Evolutionary conservation across 2,329 filamentous ascomycete genomes (phyloP), one percentile per base, ranked within the genome.

Genomic region (Knufia petricola): DNA sequence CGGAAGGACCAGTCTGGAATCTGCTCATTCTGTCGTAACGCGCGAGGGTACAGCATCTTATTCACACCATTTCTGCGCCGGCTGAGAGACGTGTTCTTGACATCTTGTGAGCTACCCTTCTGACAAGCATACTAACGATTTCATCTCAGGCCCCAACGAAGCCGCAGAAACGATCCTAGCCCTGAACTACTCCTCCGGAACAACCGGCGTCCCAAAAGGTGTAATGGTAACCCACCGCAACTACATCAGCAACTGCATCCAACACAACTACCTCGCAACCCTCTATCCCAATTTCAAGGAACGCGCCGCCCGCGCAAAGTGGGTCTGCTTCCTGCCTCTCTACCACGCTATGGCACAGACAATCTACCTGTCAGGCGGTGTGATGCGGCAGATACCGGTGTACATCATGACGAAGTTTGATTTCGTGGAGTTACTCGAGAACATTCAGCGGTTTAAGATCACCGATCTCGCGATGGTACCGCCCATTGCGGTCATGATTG

Each of bases 341-440:
- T 89, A 85, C 59, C 84, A 87, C 61, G 81, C 81, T 10, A 82
- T 78, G 63, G 81, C 76, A 6, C 87, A 92, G 69, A 82, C 81
- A 3, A 78, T 79, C 55, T 87, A 81, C 61, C 74, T 82, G 59
- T 77, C 81, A 42, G 77, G 72, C 48, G 71, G 73, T 8, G 69
- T 78, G 1, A 73, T 74, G 40, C 63, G 75, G 37, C 69, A 72
- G n/a, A 67, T 80, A 1, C 82, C 82, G 1, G 77, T 86, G 12
- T 94, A 90, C 64, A 71, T 92, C 51, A 89, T 94, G 85, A 69
- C 77, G 2, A 76, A 77, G 49, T 94, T 89, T 63, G 81, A 90
- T 61, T 87, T 92, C 52, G 58, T 79, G 49, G 74, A 81, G 61
- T 79, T 89, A 73, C 72, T 94, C 32, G 71, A 77, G 50, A 73